These are phyloP conservation scores for Pancytospora philotis DNA, from an alignment of 371 early-diverging fungal species.

Conservation along the genomic window DNA sequence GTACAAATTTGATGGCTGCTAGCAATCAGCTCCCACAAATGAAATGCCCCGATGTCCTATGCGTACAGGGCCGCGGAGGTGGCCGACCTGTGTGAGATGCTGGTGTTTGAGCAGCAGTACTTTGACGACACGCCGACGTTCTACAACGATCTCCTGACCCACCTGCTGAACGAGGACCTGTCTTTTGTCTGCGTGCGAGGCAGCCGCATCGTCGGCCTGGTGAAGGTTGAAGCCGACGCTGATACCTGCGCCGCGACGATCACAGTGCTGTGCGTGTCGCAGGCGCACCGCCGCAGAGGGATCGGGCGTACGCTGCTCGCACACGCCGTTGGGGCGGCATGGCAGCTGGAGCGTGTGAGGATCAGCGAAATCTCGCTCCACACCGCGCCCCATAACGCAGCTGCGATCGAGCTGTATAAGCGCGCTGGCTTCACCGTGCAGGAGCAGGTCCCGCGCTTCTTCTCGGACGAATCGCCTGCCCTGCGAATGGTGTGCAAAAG, in stretches of 20 bases:
- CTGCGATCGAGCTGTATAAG: slow-evolving; percentile 8
- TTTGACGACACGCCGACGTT: slow-evolving; percentile 9
- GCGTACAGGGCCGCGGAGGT: no score
- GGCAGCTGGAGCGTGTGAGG: neutral
- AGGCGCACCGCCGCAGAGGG: neutral
- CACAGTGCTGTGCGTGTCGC: neutral
- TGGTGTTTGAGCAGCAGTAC: slow-evolving; percentile 14
- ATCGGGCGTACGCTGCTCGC: slow-evolving; percentile 5
- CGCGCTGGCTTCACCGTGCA: slow-evolving; percentile 7
- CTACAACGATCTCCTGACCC: neutral
- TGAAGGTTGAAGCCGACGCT: slow-evolving; percentile 5
- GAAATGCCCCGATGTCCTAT: no score
- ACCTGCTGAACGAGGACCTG: neutral
- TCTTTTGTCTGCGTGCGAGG: slow-evolving; percentile 6
- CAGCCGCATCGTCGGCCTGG: neutral
- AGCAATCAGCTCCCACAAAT: no score
- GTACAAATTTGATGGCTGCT: no score
- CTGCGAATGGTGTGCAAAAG: neutral
- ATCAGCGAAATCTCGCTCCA: neutral
- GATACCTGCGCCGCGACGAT: neutral
- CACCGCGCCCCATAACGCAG: neutral
- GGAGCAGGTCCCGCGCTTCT: neutral
- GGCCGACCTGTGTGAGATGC: neutral
- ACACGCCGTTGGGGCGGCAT: neutral
- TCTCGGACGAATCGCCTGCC: neutral